These are phyloP conservation scores for Linaria vulgaris DNA, from an alignment of 257 asterid species.

Conservation along the genomic window DNA sequence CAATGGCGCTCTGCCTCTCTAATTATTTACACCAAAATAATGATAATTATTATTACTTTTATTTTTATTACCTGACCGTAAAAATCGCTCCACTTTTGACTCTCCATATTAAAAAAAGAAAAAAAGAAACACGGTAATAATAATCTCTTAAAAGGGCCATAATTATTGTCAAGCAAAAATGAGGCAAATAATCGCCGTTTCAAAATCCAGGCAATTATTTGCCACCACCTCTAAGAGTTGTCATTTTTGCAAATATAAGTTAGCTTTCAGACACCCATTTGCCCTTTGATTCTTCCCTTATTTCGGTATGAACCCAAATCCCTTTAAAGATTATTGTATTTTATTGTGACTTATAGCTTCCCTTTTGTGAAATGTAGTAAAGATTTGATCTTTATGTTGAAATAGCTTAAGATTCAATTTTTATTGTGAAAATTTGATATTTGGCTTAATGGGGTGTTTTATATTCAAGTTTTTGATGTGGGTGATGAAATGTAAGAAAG, in stretches of 20 bases:
- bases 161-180: conserved; percentile 26
- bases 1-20: conserved; percentile 43
- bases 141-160: background rate
- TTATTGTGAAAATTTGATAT: conserved; percentile 22
- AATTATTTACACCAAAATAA: conserved; percentile 5
- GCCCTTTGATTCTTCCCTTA: conserved; percentile 49
- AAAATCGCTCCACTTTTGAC: conserved; percentile 31
- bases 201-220: conserved; percentile 32
- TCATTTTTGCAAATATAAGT: conserved; percentile 28
- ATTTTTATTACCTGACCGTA: conserved; percentile 10
- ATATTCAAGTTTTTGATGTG: background rate
- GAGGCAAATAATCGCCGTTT: conserved; percentile 36
- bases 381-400: background rate
- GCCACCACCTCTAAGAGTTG: conserved; percentile 28
- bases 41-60: conserved; percentile 29
- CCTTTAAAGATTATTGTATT: background rate
- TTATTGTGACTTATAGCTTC: conserved; percentile 5
- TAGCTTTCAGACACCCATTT: conserved; percentile 39
- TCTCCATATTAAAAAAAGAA: conserved; percentile 2
- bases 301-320: conserved; percentile 30
- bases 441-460: conserved; percentile 4
- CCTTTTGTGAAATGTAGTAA: conserved; percentile 17
- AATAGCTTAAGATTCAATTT: conserved; percentile 12
- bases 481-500: background rate
- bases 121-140: conserved; percentile 11